Conservation (phyloP, 2,329 filamentous ascomycete species). For the Pseudogymnoascus sp. region DNA sequence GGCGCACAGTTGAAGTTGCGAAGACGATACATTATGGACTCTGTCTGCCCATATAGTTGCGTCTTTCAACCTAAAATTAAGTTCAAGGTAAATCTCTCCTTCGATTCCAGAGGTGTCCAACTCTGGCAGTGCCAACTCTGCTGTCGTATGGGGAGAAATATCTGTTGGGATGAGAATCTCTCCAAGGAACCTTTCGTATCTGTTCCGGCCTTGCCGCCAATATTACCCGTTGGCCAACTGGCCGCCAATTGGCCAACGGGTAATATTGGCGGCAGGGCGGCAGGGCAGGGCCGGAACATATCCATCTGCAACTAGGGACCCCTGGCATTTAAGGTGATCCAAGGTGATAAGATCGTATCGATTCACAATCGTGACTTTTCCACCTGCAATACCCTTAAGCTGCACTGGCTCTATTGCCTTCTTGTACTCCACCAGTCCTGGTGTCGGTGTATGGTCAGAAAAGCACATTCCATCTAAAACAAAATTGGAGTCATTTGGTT, state of each 20-base stretch:
- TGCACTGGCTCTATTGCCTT: slow-evolving; percentile 35
- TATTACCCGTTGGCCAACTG: too few relatives aligned
- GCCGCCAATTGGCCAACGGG: too few relatives aligned
- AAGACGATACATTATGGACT: slow-evolving; percentile 25
- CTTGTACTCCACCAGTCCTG: slow-evolving; percentile 32
- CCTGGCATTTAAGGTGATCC: slow-evolving; percentile 40
- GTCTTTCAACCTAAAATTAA: slow-evolving; percentile 2
- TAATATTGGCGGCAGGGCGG: too few relatives aligned
- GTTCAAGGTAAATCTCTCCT: slow-evolving; percentile 10
- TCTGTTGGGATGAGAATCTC: neutral
- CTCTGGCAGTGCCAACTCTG: slow-evolving; percentile 9
- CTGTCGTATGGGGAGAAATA: slow-evolving; percentile 30
- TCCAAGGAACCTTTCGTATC: slow-evolving; percentile 27
- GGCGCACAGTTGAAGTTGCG: slow-evolving; percentile 21
- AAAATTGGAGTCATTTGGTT: slow-evolving; percentile 36
- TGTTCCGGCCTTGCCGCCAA: too few relatives aligned
- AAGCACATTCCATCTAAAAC: slow-evolving; percentile 35
- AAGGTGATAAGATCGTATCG: slow-evolving; percentile 45
- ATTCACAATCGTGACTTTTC: slow-evolving; percentile 26
- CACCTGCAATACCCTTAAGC: slow-evolving; percentile 18
- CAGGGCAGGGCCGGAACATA: too few relatives aligned
- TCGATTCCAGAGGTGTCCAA: neutral
- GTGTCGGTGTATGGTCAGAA: slow-evolving; percentile 34
- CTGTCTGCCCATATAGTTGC: slow-evolving; percentile 7
- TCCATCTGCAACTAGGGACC: slow-evolving; percentile 36